A percentile compares a stretch with the other conserved stretches of the same genome.
Conservation (phyloP, 306 rosid genomes). For the Lathyrus sativus region DNA sequence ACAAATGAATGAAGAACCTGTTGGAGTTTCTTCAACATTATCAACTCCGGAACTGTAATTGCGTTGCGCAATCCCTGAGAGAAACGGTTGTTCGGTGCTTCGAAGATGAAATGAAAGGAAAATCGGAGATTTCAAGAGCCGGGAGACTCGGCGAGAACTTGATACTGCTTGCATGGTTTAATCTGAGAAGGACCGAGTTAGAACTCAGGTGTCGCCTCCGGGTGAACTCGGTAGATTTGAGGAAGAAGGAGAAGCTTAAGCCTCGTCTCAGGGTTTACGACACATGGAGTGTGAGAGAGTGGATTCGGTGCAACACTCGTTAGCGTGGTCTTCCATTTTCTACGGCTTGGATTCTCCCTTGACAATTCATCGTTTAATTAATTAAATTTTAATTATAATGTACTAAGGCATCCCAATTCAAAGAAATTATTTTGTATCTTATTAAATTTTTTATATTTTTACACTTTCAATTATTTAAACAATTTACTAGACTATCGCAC, state of each 20-base stretch:
- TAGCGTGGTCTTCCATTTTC: neutral
- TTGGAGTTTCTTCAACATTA: conserved; percentile 40
- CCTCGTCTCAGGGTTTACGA: conserved; percentile 1
- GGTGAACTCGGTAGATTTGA: conserved; percentile 51
- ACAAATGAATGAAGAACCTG: conserved; percentile 56
- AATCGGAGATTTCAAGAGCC: conserved; percentile 52
- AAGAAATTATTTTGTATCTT: too few species aligned
- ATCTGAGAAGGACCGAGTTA: conserved; percentile 28
- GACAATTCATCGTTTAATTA: too few species aligned
- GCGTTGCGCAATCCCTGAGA: conserved; percentile 45
- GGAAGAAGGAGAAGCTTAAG: neutral
- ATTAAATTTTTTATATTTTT: too few species aligned
- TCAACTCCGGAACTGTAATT: conserved; percentile 49
- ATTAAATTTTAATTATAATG: too few species aligned
- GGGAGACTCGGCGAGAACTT: conserved; percentile 59
- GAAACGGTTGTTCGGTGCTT: conserved; percentile 32
- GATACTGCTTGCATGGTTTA: conserved; percentile 62
- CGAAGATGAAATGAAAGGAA: conserved; percentile 45
- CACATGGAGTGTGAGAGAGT: neutral
- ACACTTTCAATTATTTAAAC: too few species aligned
- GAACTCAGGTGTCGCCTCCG: conserved; percentile 30
- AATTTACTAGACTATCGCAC: too few species aligned
- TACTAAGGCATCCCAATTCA: too few species aligned
- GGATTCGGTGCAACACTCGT: neutral
- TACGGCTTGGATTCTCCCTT: neutral